phyloP scores from a whole-genome alignment of 805 yeast genomes.

The Lipomyces chichibuensis region DNA sequence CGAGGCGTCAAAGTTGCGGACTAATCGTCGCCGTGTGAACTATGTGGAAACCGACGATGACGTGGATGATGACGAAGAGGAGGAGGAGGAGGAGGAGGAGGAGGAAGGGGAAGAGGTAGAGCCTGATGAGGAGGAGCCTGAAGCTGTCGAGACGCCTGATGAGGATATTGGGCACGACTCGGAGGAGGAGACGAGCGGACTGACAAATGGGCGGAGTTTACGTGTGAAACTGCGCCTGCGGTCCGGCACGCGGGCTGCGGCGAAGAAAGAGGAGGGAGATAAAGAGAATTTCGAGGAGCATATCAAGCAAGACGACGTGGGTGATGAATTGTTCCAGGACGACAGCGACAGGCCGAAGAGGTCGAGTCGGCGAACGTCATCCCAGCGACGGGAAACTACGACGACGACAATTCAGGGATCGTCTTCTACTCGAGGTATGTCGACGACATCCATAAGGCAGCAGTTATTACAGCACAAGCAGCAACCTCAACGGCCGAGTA shows the following conservation, averaged over 20 bases:
- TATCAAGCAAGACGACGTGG: not conserved
- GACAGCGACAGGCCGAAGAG: not conserved
- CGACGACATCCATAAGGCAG: constrained; percentile 30
- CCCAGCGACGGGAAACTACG: constrained; percentile 8
- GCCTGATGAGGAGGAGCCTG: constrained; percentile 17
- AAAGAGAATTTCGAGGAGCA: constrained; percentile 17
- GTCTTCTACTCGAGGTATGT: constrained; percentile 9
- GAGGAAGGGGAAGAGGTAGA: constrained; percentile 44
- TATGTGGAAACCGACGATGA: constrained; percentile 27
- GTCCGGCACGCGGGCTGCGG: constrained; percentile 2
- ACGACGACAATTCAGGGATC: constrained; percentile 8
- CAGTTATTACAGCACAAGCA: constrained; percentile 26
- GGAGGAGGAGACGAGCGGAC: constrained; percentile 10
- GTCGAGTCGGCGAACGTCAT: constrained; percentile 10
- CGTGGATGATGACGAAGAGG: constrained; percentile 47
- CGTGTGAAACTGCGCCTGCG: constrained; percentile 14
- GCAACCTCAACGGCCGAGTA: not conserved
- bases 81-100: constrained; percentile 40
- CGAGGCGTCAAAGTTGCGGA: constrained; percentile 10
- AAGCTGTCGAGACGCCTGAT: constrained; percentile 48
- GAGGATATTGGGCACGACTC: constrained; percentile 37
- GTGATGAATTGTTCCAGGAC: not conserved
- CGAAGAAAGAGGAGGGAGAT: constrained; percentile 8
- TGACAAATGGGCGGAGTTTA: constrained; percentile 27
- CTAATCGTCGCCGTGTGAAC: constrained; percentile 23